A percentile compares a stretch with the other conserved stretches of the same genome.
These are phyloP conservation scores for Didymosphaeria variabile DNA, from an alignment of 2,329 filamentous ascomycete genomes.

Conservation along the genomic window DNA sequence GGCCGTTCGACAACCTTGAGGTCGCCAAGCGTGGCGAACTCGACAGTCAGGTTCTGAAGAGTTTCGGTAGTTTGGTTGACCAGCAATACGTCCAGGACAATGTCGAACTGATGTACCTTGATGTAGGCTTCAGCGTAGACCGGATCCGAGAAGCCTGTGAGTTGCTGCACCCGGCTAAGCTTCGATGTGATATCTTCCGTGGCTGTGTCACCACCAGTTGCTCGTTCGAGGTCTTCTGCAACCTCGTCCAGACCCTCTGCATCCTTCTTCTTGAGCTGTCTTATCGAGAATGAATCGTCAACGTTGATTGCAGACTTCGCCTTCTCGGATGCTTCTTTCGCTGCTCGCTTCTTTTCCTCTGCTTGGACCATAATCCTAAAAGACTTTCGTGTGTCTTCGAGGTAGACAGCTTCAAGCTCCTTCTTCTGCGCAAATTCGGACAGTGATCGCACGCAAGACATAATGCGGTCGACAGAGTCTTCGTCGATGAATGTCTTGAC, in stretches of 20 bases:
- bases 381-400: constrained; percentile 93
- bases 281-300: constrained; percentile 91
- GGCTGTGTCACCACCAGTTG: constrained; percentile 86
- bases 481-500: constrained; percentile 98
- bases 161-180: constrained; percentile 92
- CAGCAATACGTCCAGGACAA: constrained; percentile 92
- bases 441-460: constrained; percentile 93
- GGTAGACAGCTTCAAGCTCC: constrained; percentile 89
- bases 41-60: constrained; percentile 93
- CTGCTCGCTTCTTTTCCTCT: constrained; percentile 97
- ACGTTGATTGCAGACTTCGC: constrained; percentile 94
- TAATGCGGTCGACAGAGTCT: constrained; percentile 97
- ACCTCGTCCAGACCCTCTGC: constrained; percentile 84
- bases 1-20: constrained; percentile 97
- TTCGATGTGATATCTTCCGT: constrained; percentile 92
- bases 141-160: constrained; percentile 97
- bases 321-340: constrained; percentile 90
- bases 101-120: constrained; percentile 96
- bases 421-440: constrained; percentile 90
- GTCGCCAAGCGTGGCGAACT: constrained; percentile 97
- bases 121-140: constrained; percentile 99
- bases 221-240: constrained; percentile 89
- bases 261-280: constrained; percentile 88
- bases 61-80: constrained; percentile 98
- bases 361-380: constrained; percentile 97